Evolutionary conservation across 352 stramenopile species (phyloP).

Genomic region (Globisporangium heterothallicum): DNA sequence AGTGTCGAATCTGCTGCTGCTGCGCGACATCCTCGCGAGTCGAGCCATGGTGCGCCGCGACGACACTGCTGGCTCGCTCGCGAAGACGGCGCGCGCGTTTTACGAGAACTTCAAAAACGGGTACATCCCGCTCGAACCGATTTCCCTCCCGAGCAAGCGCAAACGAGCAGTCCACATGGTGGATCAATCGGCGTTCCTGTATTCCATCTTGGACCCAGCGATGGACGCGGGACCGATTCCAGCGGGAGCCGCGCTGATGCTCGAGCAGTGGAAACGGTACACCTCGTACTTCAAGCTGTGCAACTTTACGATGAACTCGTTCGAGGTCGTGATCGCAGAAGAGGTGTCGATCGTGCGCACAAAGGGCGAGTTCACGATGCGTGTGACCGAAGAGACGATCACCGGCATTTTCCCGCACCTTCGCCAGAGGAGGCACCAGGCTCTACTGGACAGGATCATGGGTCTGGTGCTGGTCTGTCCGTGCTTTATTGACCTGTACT

Average conservation of each 20-base stretch:
- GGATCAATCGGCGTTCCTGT: slow-evolving; percentile 8
- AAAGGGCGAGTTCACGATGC: slow-evolving; percentile 6
- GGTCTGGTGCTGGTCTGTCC: slow-evolving; percentile 12
- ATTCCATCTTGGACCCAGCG: slow-evolving; percentile 6
- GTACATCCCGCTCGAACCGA: not conserved
- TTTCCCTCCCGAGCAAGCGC: not conserved
- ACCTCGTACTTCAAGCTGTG: slow-evolving; percentile 3
- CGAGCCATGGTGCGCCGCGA: slow-evolving; percentile 9
- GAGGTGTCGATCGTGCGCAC: slow-evolving; percentile 7
- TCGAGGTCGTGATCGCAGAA: slow-evolving; percentile 5
- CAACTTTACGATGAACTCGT: slow-evolving; percentile 5
- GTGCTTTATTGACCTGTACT: slow-evolving; percentile 20
- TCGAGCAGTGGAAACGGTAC: slow-evolving; percentile 13
- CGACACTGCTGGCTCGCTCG: slow-evolving; percentile 9
- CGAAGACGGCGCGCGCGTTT: slow-evolving; percentile 5
- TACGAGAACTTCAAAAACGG: slow-evolving; percentile 8
- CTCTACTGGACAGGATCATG: slow-evolving; percentile 15
- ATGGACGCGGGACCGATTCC: slow-evolving; percentile 9
- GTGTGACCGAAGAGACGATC: slow-evolving; percentile 2
- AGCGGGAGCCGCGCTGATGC: slow-evolving; percentile 3
- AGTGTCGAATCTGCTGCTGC: slow-evolving; percentile 14
- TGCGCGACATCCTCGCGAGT: slow-evolving; percentile 15
- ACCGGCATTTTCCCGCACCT: slow-evolving; percentile 5
- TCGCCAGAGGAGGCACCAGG: not conserved
- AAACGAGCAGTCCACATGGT: slow-evolving; percentile 1